Evolutionary conservation across 2,329 filamentous ascomycete species (phyloP).

Genomic region (Gnomoniopsis smithogilvyi): DNA sequence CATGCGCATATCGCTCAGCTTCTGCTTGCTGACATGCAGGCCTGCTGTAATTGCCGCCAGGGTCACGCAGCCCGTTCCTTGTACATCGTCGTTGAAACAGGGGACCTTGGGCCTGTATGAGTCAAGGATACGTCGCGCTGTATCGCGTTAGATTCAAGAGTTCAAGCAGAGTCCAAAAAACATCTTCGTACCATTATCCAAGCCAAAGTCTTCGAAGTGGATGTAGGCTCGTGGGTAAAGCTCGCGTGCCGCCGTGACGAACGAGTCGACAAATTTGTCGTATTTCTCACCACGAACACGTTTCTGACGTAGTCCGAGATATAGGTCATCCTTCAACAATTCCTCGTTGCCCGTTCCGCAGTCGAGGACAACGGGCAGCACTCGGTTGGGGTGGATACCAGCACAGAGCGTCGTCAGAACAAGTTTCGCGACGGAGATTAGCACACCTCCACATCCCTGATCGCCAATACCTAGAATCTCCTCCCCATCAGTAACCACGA

Average conservation of each 20-base stretch:
- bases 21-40: slow-evolving; percentile 63
- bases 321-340: slow-evolving; percentile 72
- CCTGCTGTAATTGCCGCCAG: slow-evolving; percentile 78
- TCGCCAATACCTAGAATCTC: slow-evolving; percentile 87
- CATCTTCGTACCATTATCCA: slow-evolving; percentile 59
- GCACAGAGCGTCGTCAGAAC: slow-evolving; percentile 80
- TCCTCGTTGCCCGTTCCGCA: slow-evolving; percentile 80
- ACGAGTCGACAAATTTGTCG: slow-evolving; percentile 72
- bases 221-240: slow-evolving; percentile 78
- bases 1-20: slow-evolving; percentile 66
- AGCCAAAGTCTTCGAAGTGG: slow-evolving; percentile 86
- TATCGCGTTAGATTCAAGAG: background rate
- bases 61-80: slow-evolving; percentile 85
- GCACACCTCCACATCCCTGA: slow-evolving; percentile 79
- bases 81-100: slow-evolving; percentile 90
- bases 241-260: slow-evolving; percentile 65
- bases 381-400: slow-evolving; percentile 77
- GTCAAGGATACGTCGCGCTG: slow-evolving; percentile 71
- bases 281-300: slow-evolving; percentile 70
- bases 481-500: slow-evolving; percentile 72
- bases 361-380: slow-evolving; percentile 78
- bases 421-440: slow-evolving; percentile 82
- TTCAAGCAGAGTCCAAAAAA: too few relatives aligned
- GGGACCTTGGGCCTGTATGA: slow-evolving; percentile 69
- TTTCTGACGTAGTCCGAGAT: slow-evolving; percentile 68